Conservation (phyloP, 2,329 filamentous ascomycete genomes). For the Ophiosphaerella korrae region DNA sequence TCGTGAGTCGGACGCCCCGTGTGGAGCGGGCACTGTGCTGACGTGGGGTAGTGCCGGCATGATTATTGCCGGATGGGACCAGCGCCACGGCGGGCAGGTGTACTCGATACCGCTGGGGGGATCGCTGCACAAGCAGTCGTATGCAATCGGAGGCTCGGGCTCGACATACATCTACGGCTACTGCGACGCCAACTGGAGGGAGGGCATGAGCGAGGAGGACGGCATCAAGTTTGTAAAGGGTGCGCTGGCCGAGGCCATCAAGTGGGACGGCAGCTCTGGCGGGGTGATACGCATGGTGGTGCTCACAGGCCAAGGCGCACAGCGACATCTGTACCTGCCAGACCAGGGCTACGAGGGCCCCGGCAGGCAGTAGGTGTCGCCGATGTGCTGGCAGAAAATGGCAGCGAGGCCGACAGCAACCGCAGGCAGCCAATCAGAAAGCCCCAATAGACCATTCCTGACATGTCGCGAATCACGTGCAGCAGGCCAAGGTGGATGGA, state of each 20-base stretch:
- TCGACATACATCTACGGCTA: constrained; percentile 99
- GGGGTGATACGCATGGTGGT: constrained; percentile 99
- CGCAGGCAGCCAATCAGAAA: constrained; percentile 5
- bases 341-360: constrained; percentile 82
- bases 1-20: constrained; percentile 64
- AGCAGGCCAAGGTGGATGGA: no score
- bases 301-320: constrained; percentile 83
- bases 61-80: constrained; percentile 98
- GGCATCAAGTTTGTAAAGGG: constrained; percentile 93
- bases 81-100: constrained; percentile 92
- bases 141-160: constrained; percentile 93
- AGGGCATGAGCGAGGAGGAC: constrained; percentile 90
- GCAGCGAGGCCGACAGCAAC: neutral
- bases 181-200: constrained; percentile 94
- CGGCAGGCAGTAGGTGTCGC: constrained; percentile 55
- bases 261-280: constrained; percentile 98
- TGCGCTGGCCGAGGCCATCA: constrained; percentile 90
- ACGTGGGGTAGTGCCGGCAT: constrained; percentile 75
- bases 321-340: constrained; percentile 93
- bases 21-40: constrained; percentile 11
- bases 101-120: constrained; percentile 97
- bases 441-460: constrained; percentile 11
- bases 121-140: constrained; percentile 95
- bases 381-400: constrained; percentile 4
- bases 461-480: neutral